Evolutionary conservation across 2,329 filamentous ascomycete genomes (phyloP), one percentile per base, ranked within the genome.

Genomic region (Colletotrichum tropicicola): DNA sequence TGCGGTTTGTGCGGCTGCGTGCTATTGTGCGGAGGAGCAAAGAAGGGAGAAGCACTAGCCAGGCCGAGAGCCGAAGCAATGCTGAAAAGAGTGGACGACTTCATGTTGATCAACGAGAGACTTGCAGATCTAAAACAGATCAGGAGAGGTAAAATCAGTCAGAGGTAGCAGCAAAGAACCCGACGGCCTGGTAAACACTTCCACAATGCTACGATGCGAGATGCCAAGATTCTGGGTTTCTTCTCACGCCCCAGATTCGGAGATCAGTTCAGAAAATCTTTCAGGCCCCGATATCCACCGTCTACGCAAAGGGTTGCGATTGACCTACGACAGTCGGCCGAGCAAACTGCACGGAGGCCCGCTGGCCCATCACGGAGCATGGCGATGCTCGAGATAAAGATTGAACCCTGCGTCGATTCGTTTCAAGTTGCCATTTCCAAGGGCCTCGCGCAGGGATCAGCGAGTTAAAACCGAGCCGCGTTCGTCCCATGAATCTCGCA

Each of bases 301-400:
- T 6, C 44, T 25, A 41, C 23, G 25, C 6, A 52, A 44, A 52
- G 15, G 23, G 23, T 27, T 43, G 27, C 17, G 27, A 52, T 10
- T 10, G 54, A 25, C 43, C 54, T 48, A 48, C 43, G 43, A 57
- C 30, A 41, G 15, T 15, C 10, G 19, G 44, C 44, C n/a, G 30
- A 17, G 25, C 35, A 51, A 9, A 13, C 39, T 23, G 47, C 27
- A 15, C 8, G 5, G 10, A 15, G 56, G 17, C 19, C 25, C 56
- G 45, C 35, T 15, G 37, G 19, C 27, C 56, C 45, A 44, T 44
- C 12, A 8, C 15, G 37, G 13, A 58, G 28, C 32, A 41, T 43
- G 19, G 47, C 32, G 47, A 44, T 35, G 56, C 56, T 44, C 37
- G 45, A 59, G 45, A 59, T 59, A 59, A 52, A 59, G 47, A 44